Evolutionary conservation across 768 basidiomycete species (phyloP).

Genomic region (Mycena leptocephala): DNA sequence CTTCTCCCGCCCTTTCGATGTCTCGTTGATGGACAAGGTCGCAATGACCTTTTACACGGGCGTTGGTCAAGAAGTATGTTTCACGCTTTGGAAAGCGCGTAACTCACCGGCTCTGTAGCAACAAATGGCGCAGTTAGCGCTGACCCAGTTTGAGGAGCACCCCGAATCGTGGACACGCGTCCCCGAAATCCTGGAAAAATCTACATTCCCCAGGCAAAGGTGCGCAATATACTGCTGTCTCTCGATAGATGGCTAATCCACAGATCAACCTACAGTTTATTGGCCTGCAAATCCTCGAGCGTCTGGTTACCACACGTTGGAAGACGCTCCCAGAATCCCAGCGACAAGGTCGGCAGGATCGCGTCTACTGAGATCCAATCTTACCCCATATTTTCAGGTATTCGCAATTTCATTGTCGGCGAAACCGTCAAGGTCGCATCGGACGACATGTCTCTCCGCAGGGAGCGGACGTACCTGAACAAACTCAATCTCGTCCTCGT

Average conservation of each 20-base stretch:
- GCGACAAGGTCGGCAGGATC: conserved; percentile 75
- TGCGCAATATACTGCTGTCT: conserved; percentile 41
- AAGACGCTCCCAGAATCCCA: conserved; percentile 96
- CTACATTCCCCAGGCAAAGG: conserved; percentile 90
- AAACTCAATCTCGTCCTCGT: conserved; percentile 98
- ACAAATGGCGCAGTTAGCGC: conserved; percentile 93
- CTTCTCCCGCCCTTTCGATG: conserved; percentile 95
- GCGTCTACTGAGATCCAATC: not conserved
- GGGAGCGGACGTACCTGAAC: conserved; percentile 94
- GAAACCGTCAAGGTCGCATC: conserved; percentile 94
- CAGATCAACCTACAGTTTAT: conserved; percentile 81
- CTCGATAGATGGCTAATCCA: not conserved
- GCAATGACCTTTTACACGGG: conserved; percentile 94
- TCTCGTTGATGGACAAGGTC: conserved; percentile 92
- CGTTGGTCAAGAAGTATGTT: conserved; percentile 81
- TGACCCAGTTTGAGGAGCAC: conserved; percentile 97
- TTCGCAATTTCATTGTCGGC: conserved; percentile 96
- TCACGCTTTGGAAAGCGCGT: conserved; percentile 9
- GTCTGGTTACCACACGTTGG: conserved; percentile 95
- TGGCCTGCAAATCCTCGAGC: conserved; percentile 96
- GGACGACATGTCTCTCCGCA: conserved; percentile 88
- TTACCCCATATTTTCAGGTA: conserved; percentile 66
- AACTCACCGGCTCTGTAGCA: conserved; percentile 67
- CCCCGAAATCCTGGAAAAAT: conserved; percentile 91
- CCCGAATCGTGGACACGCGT: conserved; percentile 99